phyloP scores from a whole-genome alignment of 805 yeast genomes.

The Sugiyamaella mastotermitis region DNA sequence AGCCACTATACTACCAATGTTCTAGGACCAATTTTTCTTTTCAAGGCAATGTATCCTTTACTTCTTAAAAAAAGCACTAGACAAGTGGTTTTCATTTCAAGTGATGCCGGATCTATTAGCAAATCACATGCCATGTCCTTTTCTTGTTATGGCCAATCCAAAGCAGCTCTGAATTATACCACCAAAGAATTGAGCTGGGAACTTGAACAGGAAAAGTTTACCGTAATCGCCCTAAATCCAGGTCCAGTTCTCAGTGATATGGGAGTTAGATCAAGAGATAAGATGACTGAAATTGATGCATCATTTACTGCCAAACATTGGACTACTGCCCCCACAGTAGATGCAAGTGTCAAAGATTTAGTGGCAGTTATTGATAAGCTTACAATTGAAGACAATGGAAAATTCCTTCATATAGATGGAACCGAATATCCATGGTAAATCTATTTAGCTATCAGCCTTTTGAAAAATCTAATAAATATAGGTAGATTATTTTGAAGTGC shows the following conservation, averaged over 20 bases:
- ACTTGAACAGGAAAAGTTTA: constrained; percentile 24
- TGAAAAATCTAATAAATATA: too few species aligned
- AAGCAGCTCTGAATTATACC: constrained; percentile 35
- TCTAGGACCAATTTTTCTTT: constrained; percentile 24
- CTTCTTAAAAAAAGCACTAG: constrained; percentile 20
- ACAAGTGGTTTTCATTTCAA: constrained; percentile 28
- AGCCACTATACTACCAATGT: constrained; percentile 23
- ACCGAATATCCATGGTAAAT: constrained; percentile 9
- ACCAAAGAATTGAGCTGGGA: constrained; percentile 27
- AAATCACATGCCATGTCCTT: constrained; percentile 3
- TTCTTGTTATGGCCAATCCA: constrained; percentile 33
- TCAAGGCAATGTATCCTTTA: constrained; percentile 23
- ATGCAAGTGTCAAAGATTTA: constrained; percentile 20
- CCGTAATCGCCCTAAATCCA: constrained; percentile 33
- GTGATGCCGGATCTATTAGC: constrained; percentile 25
- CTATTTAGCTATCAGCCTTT: neutral
- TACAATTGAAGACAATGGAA: constrained; percentile 25
- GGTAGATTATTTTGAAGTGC: too few species aligned
- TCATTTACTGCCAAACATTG: constrained; percentile 5
- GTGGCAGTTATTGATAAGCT: constrained; percentile 20
- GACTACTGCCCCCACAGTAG: constrained; percentile 19
- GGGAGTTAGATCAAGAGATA: constrained; percentile 17
- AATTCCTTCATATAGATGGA: constrained; percentile 15
- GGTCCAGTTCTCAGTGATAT: constrained; percentile 38
- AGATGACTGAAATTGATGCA: constrained; percentile 2